Conservation (phyloP, 441 rosid genomes). For the Croton setiger region DNA sequence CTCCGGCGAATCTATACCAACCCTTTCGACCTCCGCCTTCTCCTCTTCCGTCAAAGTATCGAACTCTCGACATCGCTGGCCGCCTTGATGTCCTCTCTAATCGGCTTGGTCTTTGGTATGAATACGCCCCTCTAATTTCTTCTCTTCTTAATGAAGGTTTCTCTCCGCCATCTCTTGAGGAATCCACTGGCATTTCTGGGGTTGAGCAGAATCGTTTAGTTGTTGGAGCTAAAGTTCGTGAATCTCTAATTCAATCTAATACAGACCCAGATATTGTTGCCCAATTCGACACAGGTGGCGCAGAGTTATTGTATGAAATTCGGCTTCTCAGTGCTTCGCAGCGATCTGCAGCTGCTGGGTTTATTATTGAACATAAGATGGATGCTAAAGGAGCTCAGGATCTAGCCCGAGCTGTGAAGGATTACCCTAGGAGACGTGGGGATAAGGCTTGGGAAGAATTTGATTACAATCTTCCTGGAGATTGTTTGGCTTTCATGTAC, state of each 20-base stretch:
- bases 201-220: constrained; percentile 76
- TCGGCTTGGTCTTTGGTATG: constrained; percentile 77
- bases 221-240: constrained; percentile 74
- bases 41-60: constrained; percentile 58
- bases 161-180: constrained; percentile 60
- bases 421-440: constrained; percentile 66
- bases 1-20: constrained; percentile 45
- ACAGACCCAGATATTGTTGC: constrained; percentile 54
- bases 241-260: constrained; percentile 50
- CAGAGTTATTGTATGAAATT: constrained; percentile 73
- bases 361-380: constrained; percentile 34
- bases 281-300: constrained; percentile 63
- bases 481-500: constrained; percentile 68
- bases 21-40: constrained; percentile 90
- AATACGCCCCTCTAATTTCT: constrained; percentile 79
- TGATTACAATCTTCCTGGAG: constrained; percentile 65
- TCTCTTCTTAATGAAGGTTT: constrained; percentile 66
- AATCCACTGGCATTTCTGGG: constrained; percentile 69
- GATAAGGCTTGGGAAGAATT: constrained; percentile 64
- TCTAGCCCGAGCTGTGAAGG: constrained; percentile 74
- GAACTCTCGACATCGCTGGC: constrained; percentile 50
- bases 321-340: constrained; percentile 61
- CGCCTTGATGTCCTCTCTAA: constrained; percentile 65
- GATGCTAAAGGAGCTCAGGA: constrained; percentile 62
- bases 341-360: constrained; percentile 55